A percentile compares a stretch with the other conserved stretches of the same genome.
These are phyloP conservation scores for Kuraishia borneana DNA, from an alignment of 805 yeast species.

Conservation along the genomic window DNA sequence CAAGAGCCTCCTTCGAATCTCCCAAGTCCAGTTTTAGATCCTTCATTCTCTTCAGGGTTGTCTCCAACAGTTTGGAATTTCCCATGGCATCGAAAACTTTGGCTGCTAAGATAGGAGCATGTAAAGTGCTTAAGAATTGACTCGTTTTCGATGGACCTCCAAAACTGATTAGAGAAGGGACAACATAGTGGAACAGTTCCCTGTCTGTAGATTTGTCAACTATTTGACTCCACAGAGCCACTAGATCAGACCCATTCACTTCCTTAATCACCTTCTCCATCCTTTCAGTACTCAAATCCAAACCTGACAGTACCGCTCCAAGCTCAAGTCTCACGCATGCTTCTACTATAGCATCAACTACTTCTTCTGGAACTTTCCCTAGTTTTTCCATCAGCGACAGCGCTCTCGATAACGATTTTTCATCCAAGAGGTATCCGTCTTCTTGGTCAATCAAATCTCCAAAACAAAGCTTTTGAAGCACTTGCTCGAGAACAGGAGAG, in stretches of 20 bases:
- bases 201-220: too few species aligned
- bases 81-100: too few species aligned
- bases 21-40: constrained; percentile 1
- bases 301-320: background rate
- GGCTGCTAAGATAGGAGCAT: too few species aligned
- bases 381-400: background rate
- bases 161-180: too few species aligned
- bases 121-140: too few species aligned
- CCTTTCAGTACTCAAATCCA: background rate
- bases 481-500: background rate
- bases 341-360: background rate
- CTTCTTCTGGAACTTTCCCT: background rate
- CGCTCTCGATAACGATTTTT: background rate
- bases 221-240: too few species aligned
- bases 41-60: background rate
- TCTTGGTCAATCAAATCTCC: constrained; percentile 2
- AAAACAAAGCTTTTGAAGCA: constrained; percentile 1
- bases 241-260: too few species aligned
- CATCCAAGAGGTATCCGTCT: constrained; percentile 2
- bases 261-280: too few species aligned
- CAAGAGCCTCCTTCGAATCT: constrained; percentile 1
- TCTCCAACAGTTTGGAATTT: background rate
- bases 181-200: too few species aligned
- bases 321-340: background rate
- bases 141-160: too few species aligned